phyloP scores from a whole-genome alignment of 1,139 yeast species.

The Blastobotrys capitulatus region DNA sequence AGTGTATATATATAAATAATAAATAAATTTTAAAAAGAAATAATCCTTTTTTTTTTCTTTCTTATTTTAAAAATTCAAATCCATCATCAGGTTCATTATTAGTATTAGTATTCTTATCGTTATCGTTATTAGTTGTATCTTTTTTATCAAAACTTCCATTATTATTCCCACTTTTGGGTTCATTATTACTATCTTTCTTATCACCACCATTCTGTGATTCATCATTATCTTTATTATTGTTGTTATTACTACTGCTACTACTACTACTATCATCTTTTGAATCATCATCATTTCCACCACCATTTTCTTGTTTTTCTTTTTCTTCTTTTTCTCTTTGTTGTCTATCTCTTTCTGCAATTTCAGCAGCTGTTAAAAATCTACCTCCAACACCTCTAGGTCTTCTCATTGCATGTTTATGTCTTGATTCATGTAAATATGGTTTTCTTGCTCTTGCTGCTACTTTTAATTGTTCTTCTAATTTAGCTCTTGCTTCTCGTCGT shows the following conservation, averaged over 20 bases:
- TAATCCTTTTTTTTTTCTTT: not conserved
- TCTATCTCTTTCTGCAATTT: conserved; percentile 79
- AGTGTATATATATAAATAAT: not conserved
- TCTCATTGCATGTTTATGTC: conserved; percentile 99
- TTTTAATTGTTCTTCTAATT: conserved; percentile 79
- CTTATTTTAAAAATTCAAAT: conserved; percentile 1
- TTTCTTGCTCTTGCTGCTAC: conserved; percentile 77
- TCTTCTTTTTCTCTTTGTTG: conserved; percentile 21
- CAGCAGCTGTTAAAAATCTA: conserved; percentile 91
- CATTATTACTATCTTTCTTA: not conserved
- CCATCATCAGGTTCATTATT: conserved; percentile 1
- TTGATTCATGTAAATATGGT: conserved; percentile 93
- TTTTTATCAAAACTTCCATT: not conserved
- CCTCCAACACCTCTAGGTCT: conserved; percentile 99
- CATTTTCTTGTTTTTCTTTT: not conserved
- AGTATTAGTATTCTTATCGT: not conserved
- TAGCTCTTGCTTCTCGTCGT: conserved; percentile 89
- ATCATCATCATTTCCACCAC: not conserved
- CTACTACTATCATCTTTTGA: not conserved
- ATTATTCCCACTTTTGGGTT: too few relatives aligned
- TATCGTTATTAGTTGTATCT: not conserved
- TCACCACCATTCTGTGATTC: not conserved
- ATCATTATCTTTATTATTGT: not conserved
- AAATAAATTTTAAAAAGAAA: too few relatives aligned
- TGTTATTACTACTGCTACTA: not conserved